Base-by-base conservation (phyloP, 257 asterid species). In the Scutellaria galericulata region DNA sequence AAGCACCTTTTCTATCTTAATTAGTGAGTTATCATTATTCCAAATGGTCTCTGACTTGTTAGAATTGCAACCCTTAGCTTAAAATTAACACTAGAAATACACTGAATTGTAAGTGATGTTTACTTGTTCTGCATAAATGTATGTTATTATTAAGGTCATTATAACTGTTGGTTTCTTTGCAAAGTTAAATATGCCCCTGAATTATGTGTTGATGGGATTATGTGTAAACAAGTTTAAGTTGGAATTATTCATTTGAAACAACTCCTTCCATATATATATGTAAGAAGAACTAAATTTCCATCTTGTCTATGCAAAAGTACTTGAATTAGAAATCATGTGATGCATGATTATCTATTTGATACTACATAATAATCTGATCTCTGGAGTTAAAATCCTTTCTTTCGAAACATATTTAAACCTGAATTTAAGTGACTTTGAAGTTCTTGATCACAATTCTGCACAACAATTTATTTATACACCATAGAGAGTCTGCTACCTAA, bases 331-430 rank as follows among this genome's bases (percentile, higher is more conserved):
- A 56, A 13, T 48, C 46, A 55, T 31, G 41, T 41, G 42, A 24
- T 9, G 74, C 58, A 59, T 68, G 35, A 35, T 70, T 55, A 58
- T 24, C n/a, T 44, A 46, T 70, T 37, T n/a, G 7, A n/a, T 42
- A 41, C 39, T 31, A 35, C 63, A 44, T 55, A 45, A 42, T 64
- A 31, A 55, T 70, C 57, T 35, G 63, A 44, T 71, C 42, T 54
- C 54, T 63, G 24, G 27, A 24, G 27, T 24, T 24, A 24, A 24
- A 24, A 24, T 24, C 27, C 27, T 24, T 24, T 24, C 60, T 27
- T 10, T 52, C 44, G 41, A 46, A 14, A 1, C 40, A 40, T 68
- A n/a, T 7, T 41, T 69, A 46, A 24, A 7, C 58, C 22, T 51
- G 39, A 58, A 50, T 13, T 39, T 37, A 9, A 66, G 47, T 59